Evolutionary conservation across 2,329 filamentous ascomycete genomes (phyloP), one percentile per base, ranked within the genome.

Genomic region (Zalaria obscura): DNA sequence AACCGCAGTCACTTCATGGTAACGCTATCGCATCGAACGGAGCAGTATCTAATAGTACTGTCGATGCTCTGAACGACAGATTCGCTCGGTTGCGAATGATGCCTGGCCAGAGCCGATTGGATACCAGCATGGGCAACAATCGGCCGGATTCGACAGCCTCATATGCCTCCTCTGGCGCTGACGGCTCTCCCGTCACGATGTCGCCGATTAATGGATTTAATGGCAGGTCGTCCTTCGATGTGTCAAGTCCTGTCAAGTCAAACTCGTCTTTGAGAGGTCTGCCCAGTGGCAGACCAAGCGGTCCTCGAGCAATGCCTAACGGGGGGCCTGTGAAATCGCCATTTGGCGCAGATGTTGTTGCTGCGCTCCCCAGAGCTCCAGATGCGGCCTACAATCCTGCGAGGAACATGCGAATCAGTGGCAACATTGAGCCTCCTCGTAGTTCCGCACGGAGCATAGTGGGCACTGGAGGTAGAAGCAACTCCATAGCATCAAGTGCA

Each of bases 311-410:
- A 7, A 76, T 77, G 69, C 69, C 69, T 4, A 56, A 60, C 26
- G 57, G 43, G 32, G 45, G 38, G 2, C 35, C 33, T 18, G 35
- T 40, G 8, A 54, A 73, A n/a, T n/a, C n/a, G 6, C 65, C 67
- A 3, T 50, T 77, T 1, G 64, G 73, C 37, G 73, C 65, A 26
- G 56, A 59, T n/a, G 47, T 70, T n/a, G 56, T 74, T 5, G 68
- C 73, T 7, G 67, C 67, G 10, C 63, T 86, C 53, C 82, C 82
- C 7, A 82, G 81, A 55, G 62, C 80, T 36, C 83, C 83, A 1
- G 80, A 79, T 52, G 80, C 83, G 5, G 83, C 83, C 3, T 88
- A 87, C 54, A 86, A 78, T 51, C 83, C 83, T n/a, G 79, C 79
- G 1, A 71, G 81, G 29, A 83, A 83, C 27, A 81, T 77, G 42